Conservation (phyloP, 2,329 filamentous ascomycete species). For the Hypomyces rosellus region DNA sequence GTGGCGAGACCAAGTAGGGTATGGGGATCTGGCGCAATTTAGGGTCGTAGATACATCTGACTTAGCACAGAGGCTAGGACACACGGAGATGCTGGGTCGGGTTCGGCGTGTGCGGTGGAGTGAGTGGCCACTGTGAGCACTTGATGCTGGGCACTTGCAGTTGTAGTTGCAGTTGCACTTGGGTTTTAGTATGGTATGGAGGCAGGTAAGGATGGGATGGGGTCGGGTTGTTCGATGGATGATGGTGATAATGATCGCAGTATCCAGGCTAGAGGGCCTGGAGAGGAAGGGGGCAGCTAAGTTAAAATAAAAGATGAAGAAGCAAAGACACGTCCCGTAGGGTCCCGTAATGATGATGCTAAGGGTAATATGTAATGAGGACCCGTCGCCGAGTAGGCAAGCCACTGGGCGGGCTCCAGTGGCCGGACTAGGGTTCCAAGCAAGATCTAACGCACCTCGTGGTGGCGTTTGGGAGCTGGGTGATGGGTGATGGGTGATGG, state of each 20-base stretch:
- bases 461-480: constrained; percentile 26
- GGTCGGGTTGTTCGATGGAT: neutral
- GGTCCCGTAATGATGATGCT: constrained; percentile 7
- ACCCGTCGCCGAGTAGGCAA: constrained; percentile 13
- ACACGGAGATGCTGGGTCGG: constrained; percentile 9
- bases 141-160: no score
- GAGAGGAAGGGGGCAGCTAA: constrained; percentile 6
- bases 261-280: constrained; percentile 6
- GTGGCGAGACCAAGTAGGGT: constrained; percentile 26
- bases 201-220: constrained; percentile 7
- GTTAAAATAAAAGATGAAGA: constrained; percentile 9
- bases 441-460: constrained; percentile 31
- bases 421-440: constrained; percentile 13
- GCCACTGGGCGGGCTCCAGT: constrained; percentile 11
- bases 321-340: constrained; percentile 4
- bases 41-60: constrained; percentile 33
- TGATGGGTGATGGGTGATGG: constrained; percentile 19
- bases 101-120: constrained; percentile 11
- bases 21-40: constrained; percentile 28
- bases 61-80: constrained; percentile 19
- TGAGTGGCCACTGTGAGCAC: constrained; percentile 2
- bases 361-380: constrained; percentile 13
- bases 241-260: constrained; percentile 9
- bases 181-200: no score
- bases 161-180: neutral